Conservation (phyloP, 495 filamentous ascomycete species). For the Massariosphaeria phaeospora region DNA sequence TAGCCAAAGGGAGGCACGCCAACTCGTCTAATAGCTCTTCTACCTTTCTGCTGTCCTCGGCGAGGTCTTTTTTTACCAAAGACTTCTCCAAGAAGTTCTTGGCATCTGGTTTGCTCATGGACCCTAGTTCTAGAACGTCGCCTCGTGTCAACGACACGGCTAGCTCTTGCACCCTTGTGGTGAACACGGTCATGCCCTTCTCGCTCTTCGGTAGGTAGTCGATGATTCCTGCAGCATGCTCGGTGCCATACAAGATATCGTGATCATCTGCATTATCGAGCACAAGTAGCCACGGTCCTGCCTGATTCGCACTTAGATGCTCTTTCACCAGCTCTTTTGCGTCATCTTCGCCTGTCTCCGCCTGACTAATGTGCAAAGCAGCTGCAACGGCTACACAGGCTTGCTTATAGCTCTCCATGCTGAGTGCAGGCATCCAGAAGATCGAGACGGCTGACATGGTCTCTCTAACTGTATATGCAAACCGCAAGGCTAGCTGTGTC, state of each 20-base stretch:
- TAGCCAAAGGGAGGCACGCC: slow-evolving; percentile 33
- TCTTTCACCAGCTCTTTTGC: slow-evolving; percentile 18
- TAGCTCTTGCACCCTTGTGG: slow-evolving; percentile 28
- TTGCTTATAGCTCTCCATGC: slow-evolving; percentile 30
- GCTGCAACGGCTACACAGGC: slow-evolving; percentile 10
- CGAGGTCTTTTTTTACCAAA: slow-evolving; percentile 15
- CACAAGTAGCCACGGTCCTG: slow-evolving; percentile 26
- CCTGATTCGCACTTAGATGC: slow-evolving; percentile 4
- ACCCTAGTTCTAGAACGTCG: slow-evolving; percentile 28
- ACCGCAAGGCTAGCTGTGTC: slow-evolving; percentile 30
- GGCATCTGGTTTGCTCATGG: slow-evolving; percentile 31
- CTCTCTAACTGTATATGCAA: slow-evolving; percentile 28
- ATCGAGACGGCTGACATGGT: slow-evolving; percentile 25
- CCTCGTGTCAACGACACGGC: slow-evolving; percentile 22
- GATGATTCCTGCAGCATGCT: slow-evolving; percentile 17
- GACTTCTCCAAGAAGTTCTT: slow-evolving; percentile 20
- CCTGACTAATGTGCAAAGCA: slow-evolving; percentile 13
- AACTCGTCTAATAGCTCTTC: slow-evolving; percentile 27
- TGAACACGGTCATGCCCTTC: slow-evolving; percentile 29
- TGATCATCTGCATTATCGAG: slow-evolving; percentile 35
- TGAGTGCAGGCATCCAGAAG: slow-evolving; percentile 32
- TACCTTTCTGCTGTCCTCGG: slow-evolving; percentile 13
- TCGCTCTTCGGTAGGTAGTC: slow-evolving; percentile 30
- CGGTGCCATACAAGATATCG: slow-evolving; percentile 21
- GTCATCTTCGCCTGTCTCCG: slow-evolving; percentile 9